A percentile compares a stretch with the other conserved stretches of the same genome.
Evolutionary conservation across 208 protist genomes (phyloP).

Genomic region (Leptomonas pyrrhocoris): DNA sequence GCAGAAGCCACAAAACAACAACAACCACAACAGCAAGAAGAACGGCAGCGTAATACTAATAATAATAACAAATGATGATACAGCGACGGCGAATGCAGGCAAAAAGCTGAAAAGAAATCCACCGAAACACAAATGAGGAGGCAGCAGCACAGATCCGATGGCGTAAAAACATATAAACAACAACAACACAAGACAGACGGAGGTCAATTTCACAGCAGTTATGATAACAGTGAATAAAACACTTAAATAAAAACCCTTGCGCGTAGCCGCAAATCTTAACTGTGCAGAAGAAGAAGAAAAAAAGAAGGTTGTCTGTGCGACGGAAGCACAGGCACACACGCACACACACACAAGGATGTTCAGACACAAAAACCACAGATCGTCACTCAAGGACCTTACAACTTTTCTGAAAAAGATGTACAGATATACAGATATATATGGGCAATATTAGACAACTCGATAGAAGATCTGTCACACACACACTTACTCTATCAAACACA

Average conservation of each 20-base stretch:
- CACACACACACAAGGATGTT: conserved; percentile 16
- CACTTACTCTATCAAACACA: background rate
- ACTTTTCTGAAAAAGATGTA: conserved; percentile 2
- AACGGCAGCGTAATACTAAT: too few relatives aligned
- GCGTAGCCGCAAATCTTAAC: too few relatives aligned
- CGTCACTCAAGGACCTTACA: background rate
- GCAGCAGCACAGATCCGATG: too few relatives aligned
- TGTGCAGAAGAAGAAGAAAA: background rate
- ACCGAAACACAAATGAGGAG: too few relatives aligned
- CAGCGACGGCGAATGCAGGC: too few relatives aligned
- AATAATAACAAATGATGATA: too few relatives aligned
- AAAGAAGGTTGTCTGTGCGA: conserved; percentile 1
- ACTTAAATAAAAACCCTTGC: too few relatives aligned
- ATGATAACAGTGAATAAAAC: too few relatives aligned
- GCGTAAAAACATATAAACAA: conserved; percentile 3
- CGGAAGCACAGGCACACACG: conserved; percentile 2
- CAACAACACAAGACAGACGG: conserved; percentile 4
- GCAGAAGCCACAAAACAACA: too few relatives aligned
- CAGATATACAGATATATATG: background rate
- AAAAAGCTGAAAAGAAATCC: too few relatives aligned
- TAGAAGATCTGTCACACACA: background rate
- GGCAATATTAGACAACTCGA: conserved; percentile 2
- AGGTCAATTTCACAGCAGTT: background rate
- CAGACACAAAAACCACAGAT: conserved; percentile 2
- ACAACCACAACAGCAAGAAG: too few relatives aligned